Evolutionary conservation across 1,139 yeast species (phyloP), one percentile per base, ranked within the genome.

Genomic region (Magnusiomyces fungicola): DNA sequence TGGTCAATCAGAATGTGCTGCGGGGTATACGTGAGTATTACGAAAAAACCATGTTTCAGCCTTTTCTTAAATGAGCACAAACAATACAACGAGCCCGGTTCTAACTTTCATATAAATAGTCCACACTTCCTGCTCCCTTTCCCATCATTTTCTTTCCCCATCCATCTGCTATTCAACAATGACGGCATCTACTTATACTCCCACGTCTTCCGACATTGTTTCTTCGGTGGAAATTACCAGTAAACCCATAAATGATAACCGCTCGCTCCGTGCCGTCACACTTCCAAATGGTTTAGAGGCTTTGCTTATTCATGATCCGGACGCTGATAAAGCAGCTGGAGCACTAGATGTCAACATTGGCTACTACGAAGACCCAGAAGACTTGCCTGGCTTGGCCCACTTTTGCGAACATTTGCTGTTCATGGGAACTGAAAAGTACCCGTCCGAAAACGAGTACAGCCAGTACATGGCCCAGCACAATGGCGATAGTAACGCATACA

Each of bases 341-440:
- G 84, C 97, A 0, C 69, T 92, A 52, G 96, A 88, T 62, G 97
- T 92, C 32, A 80, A 86, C 59, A 92, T 89, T 23, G 98, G 98
- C 19, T 77, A 96, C 3, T 86, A 83, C 64, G 78, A 85, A 47
- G 97, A 92, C 62, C 87, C 86, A 18, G 73, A 75, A 47, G 71
- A 74, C 27, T 66, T 88, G 29, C 83, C 90, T 2, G 98, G 98
- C 1, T 71, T 92, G 54, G 98, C 98, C 2, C 98, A 92, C 68
- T 92, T 92, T 66, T 89, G 97, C 68, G 98, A 92, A 69, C 98
- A 92, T 68, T 73, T 92, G 57, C 72, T 92, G 54, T 92, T 92
- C 65, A 88, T 92, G 96, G 98, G 98, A n/a, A 90, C 97, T 3
- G 74, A 78, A 58, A 90, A 89, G 67, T 92, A 83, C 61, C 98